phyloP scores from a whole-genome alignment of 306 rosid genomes.

The Sophora flavescens region DNA sequence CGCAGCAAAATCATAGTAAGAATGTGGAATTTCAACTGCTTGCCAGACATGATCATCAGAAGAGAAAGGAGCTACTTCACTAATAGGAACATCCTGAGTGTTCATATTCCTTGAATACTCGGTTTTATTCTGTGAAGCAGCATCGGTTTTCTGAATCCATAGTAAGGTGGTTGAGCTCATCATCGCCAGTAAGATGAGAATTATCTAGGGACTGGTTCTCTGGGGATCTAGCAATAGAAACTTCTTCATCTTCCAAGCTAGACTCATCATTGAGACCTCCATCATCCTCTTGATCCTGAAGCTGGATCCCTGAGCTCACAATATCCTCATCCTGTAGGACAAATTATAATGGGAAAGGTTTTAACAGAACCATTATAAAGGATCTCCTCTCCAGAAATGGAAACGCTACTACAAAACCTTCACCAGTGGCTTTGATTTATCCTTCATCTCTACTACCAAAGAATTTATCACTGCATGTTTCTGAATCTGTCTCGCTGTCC shows the following conservation, averaged over 20 bases:
- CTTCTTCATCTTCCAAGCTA: conserved; percentile 39
- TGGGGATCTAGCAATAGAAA: conserved; percentile 41
- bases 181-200: conserved; percentile 5
- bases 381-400: conserved; percentile 5
- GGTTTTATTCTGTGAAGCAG: conserved; percentile 14
- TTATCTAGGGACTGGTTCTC: conserved; percentile 44
- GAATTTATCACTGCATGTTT: conserved; percentile 57
- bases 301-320: conserved; percentile 47
- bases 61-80: conserved; percentile 58
- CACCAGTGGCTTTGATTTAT: conserved; percentile 46
- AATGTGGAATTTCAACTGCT: conserved; percentile 63
- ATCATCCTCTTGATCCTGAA: conserved; percentile 53
- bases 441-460: conserved; percentile 68
- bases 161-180: conserved; percentile 27
- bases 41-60: conserved; percentile 70
- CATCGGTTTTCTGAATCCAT: conserved; percentile 47
- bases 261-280: conserved; percentile 45
- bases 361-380: conserved; percentile 26
- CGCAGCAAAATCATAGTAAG: conserved; percentile 72
- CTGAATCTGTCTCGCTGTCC: conserved; percentile 62
- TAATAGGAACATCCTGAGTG: too few relatives aligned
- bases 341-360: conserved; percentile 47
- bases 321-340: conserved; percentile 58
- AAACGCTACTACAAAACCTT: conserved; percentile 63
- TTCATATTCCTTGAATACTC: too few relatives aligned